Conservation (phyloP, 2,329 filamentous ascomycete genomes). For the Fusarium compactum region DNA sequence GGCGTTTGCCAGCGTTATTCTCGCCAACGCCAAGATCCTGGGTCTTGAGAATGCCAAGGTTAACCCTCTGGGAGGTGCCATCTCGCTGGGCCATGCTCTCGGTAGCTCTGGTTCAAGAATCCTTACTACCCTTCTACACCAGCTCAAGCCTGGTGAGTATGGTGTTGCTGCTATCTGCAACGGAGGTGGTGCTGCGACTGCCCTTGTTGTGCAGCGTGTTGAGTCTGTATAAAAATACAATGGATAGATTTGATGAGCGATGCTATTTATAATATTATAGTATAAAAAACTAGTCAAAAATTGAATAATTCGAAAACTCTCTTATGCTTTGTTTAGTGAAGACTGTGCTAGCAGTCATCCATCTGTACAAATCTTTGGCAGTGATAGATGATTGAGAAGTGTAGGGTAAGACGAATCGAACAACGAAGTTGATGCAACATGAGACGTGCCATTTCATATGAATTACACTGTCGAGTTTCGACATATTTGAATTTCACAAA, state of each 20-base stretch:
- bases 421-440: background rate
- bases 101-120: conserved; percentile 95
- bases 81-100: conserved; percentile 90
- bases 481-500: background rate
- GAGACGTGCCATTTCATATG: background rate
- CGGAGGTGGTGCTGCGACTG: conserved; percentile 91
- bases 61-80: conserved; percentile 90
- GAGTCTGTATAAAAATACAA: conserved; percentile 62
- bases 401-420: background rate
- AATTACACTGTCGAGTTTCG: background rate
- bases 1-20: conserved; percentile 95
- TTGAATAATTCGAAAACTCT: background rate
- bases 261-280: background rate
- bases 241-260: background rate
- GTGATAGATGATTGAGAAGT: background rate
- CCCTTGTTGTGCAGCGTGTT: conserved; percentile 88
- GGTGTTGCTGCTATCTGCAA: conserved; percentile 98
- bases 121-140: conserved; percentile 88
- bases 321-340: background rate
- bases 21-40: conserved; percentile 93
- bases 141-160: conserved; percentile 91
- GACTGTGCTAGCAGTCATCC: background rate
- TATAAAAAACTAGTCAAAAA: background rate
- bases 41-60: conserved; percentile 83
- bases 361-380: background rate